Evolutionary conservation across 208 protist species (phyloP).

Genomic region (Leishmania amazonensis): DNA sequence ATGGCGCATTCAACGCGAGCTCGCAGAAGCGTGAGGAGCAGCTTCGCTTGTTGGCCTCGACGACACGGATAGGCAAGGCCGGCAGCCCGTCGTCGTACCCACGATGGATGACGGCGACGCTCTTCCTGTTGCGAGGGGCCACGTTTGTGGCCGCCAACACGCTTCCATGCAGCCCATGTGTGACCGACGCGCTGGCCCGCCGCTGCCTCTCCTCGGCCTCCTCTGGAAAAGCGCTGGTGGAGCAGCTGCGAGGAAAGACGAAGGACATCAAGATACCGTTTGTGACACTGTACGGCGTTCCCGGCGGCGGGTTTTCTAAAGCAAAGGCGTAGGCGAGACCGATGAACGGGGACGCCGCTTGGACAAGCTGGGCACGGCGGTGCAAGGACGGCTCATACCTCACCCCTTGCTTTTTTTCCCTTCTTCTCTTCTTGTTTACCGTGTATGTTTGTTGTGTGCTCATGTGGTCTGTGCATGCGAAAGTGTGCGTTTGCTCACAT

Average conservation of each 20-base stretch:
- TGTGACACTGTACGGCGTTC: conserved; percentile 41
- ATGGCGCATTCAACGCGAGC: conserved; percentile 47
- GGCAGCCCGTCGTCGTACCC: conserved; percentile 14
- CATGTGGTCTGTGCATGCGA: neutral
- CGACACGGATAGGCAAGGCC: neutral
- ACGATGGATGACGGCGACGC: conserved; percentile 46
- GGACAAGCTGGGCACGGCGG: neutral
- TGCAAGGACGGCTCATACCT: neutral
- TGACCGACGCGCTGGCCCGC: conserved; percentile 41
- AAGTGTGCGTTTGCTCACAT: neutral
- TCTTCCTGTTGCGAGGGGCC: conserved; percentile 74
- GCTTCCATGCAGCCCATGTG: conserved; percentile 44
- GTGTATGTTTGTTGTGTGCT: neutral
- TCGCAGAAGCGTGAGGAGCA: conserved; percentile 67
- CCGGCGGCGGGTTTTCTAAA: conserved; percentile 17
- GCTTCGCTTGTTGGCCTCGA: conserved; percentile 18
- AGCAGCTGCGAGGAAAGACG: conserved; percentile 34
- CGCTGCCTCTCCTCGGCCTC: conserved; percentile 37
- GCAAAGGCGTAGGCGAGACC: conserved; percentile 20
- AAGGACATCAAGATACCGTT: conserved; percentile 38
- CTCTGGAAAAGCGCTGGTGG: conserved; percentile 45
- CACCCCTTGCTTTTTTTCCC: no score
- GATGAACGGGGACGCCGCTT: neutral
- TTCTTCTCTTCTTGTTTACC: neutral
- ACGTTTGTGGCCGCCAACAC: conserved; percentile 52